Conservation (phyloP, 805 yeast species). For the Candida anglica region DNA sequence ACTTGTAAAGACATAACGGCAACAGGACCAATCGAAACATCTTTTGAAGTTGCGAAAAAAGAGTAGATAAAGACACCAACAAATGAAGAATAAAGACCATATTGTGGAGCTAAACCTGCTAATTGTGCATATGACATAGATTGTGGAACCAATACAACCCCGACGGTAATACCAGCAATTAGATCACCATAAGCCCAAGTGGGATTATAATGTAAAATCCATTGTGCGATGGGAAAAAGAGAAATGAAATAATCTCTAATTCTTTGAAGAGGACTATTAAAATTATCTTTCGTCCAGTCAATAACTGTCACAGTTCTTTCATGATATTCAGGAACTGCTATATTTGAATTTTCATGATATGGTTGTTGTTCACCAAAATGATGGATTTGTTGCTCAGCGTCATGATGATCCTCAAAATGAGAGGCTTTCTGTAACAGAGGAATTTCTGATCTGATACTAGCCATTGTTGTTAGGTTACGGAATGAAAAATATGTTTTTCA, state of each 20-base stretch:
- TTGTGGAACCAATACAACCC: constrained; percentile 90
- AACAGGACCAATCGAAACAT: constrained; percentile 94
- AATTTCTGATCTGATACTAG: constrained; percentile 13
- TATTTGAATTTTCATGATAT: constrained; percentile 6
- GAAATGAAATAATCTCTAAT: constrained; percentile 51
- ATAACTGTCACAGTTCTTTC: constrained; percentile 31
- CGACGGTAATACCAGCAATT: constrained; percentile 91
- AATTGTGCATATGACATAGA: constrained; percentile 92
- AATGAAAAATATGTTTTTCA: too few species aligned
- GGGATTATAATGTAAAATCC: constrained; percentile 81
- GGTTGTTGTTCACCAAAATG: too few species aligned
- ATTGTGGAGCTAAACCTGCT: constrained; percentile 78
- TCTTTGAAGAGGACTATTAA: constrained; percentile 36
- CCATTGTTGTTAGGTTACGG: constrained; percentile 9
- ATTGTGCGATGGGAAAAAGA: constrained; percentile 73
- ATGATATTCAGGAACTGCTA: constrained; percentile 33
- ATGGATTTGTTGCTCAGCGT: constrained; percentile 10
- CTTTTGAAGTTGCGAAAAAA: constrained; percentile 91
- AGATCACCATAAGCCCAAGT: constrained; percentile 80
- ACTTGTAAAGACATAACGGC: constrained; percentile 93
- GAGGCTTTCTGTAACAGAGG: constrained; percentile 16
- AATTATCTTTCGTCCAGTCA: constrained; percentile 23
- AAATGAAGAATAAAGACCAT: constrained; percentile 87
- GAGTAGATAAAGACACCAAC: constrained; percentile 88
- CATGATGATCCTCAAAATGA: constrained; percentile 7